Evolutionary conservation across 371 early-diverging fungal species (phyloP), one percentile per base, ranked within the genome.

Genomic region (Zopfochytrium polystomum): DNA sequence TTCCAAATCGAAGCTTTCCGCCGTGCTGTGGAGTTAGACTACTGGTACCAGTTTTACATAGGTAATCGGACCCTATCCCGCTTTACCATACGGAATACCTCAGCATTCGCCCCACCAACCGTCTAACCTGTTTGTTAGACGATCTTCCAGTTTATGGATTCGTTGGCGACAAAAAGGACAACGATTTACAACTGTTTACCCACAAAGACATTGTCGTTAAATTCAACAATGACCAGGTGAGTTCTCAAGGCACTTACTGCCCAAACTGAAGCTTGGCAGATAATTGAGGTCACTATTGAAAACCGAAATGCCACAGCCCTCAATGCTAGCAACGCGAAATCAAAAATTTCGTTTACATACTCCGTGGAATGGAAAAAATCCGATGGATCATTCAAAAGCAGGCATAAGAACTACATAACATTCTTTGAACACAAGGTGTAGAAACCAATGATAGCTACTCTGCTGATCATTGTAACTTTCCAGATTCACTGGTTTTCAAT

Each of bases 401-500:
- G 92, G 25, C 91, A 87, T 65, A 76, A 86, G 27, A 73, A 80
- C 35, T 82, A 87, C 42, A 75, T 85, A 0, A 83, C 83, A 49
- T 90, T 90, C 66, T 90, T 87, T 65, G 86, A 88, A 57, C 87
- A 88, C 63, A 87, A 87, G 78, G 90, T 69, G 35, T 22, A 54
- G n/a, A n/a, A n/a, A n/a, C n/a, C n/a, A n/a, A n/a, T n/a, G n/a
- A n/a, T n/a, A n/a, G n/a, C n/a, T n/a, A n/a, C n/a, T n/a, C n/a
- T n/a, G n/a, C n/a, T n/a, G n/a, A n/a, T n/a, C n/a, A n/a, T n/a
- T n/a, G n/a, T 18, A 43, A 1, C 22, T 1, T 1, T 13, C 38
- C 62, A 87, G 86, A 86, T 92, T 22, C 93, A 91, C 65, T 91
- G 91, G 90, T 80, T 91, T 48, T 88, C 91, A 0, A 89, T 92